Percentiles rank a stretch among this genome's conserved stretches.
Conservation (phyloP, 257 asterid species). For the Lantana camara region DNA sequence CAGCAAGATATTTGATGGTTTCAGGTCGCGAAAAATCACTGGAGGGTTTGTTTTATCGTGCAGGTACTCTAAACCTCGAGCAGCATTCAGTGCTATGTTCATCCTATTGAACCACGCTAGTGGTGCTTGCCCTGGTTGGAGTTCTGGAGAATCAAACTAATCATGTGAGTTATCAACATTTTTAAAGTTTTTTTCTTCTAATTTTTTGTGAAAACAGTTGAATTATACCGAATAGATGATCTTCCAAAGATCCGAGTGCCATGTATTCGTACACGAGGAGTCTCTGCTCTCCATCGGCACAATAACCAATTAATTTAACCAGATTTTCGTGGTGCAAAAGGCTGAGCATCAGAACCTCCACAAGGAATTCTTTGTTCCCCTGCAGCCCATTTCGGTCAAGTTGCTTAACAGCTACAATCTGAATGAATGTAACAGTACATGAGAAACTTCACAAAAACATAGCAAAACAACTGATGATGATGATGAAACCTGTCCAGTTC, state of each 20-base stretch:
- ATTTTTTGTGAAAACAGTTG: background rate
- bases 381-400: conserved; percentile 89
- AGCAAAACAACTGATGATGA: background rate
- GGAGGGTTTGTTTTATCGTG: conserved; percentile 72
- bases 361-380: conserved; percentile 92
- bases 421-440: background rate
- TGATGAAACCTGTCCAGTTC: conserved; percentile 60
- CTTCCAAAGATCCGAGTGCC: conserved; percentile 83
- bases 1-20: conserved; percentile 68
- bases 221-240: conserved; percentile 67
- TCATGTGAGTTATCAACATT: no score
- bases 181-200: background rate
- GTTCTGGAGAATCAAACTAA: conserved; percentile 33
- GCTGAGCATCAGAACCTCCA: conserved; percentile 90
- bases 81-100: conserved; percentile 69
- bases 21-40: conserved; percentile 66
- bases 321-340: conserved; percentile 76
- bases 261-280: conserved; percentile 83
- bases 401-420: conserved; percentile 89
- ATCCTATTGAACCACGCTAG: conserved; percentile 61
- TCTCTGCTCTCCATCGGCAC: conserved; percentile 92
- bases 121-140: conserved; percentile 41
- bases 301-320: conserved; percentile 80
- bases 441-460: background rate
- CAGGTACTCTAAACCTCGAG: conserved; percentile 68